Evolutionary conservation across 306 rosid genomes (phyloP).

Genomic region (Castanopsis chinensis): DNA sequence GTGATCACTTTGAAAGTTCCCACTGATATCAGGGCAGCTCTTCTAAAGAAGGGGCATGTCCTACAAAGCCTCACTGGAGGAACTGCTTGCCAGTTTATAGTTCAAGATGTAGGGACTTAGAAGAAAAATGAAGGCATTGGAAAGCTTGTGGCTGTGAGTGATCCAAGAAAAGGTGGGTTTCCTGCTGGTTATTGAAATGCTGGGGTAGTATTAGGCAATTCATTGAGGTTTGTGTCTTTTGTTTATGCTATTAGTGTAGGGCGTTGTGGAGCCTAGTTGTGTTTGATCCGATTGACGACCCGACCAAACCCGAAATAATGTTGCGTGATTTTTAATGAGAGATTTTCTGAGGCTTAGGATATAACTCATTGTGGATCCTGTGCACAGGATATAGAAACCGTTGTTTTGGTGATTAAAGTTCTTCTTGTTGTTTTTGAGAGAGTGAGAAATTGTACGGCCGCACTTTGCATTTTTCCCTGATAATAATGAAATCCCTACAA

Average conservation of each 20-base stretch:
- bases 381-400: too few relatives aligned
- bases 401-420: too few relatives aligned
- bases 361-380: too few relatives aligned
- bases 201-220: not conserved
- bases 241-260: not conserved
- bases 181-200: slow-evolving; percentile 67
- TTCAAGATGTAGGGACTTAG: slow-evolving; percentile 20
- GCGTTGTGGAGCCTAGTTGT: too few relatives aligned
- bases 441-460: too few relatives aligned
- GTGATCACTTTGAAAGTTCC: slow-evolving; percentile 71
- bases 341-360: too few relatives aligned
- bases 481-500: too few relatives aligned
- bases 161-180: slow-evolving; percentile 88
- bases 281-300: too few relatives aligned
- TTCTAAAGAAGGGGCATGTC: slow-evolving; percentile 69
- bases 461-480: too few relatives aligned
- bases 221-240: not conserved
- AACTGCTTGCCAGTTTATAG: slow-evolving; percentile 63
- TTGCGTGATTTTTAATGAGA: too few relatives aligned
- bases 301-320: too few relatives aligned
- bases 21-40: slow-evolving; percentile 48
- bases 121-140: slow-evolving; percentile 21
- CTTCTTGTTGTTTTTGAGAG: too few relatives aligned
- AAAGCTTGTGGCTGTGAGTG: slow-evolving; percentile 79
- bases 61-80: slow-evolving; percentile 58